Percentiles rank a stretch among this genome's conserved stretches.
phyloP scores from a whole-genome alignment of 2,329 filamentous ascomycete genomes.

The Beauveria bassiana region DNA sequence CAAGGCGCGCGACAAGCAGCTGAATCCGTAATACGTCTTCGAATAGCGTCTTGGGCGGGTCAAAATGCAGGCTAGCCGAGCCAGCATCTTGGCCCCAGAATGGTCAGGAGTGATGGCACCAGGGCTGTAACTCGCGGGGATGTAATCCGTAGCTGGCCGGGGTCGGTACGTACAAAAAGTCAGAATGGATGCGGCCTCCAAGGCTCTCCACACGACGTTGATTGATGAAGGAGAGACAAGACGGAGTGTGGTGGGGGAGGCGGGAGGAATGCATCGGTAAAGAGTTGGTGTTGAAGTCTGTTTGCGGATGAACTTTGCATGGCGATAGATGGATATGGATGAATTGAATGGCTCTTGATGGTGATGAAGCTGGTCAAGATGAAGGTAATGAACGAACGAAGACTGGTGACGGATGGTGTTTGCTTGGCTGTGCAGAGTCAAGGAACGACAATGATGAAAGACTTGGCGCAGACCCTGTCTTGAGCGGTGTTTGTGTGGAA shows the following conservation, averaged over 20 bases:
- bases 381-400: too few species aligned
- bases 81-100: not conserved
- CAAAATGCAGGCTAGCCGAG: not conserved
- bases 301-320: too few species aligned
- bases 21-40: too few species aligned
- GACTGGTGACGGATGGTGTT: too few species aligned
- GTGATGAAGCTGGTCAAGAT: too few species aligned
- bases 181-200: not conserved
- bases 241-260: not conserved
- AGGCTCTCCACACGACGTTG: not conserved
- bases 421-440: too few species aligned
- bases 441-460: too few species aligned
- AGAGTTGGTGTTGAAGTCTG: too few species aligned
- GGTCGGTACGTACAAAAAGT: not conserved
- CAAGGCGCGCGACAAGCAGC: not conserved
- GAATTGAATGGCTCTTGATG: too few species aligned
- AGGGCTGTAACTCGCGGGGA: not conserved
- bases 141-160: not conserved
- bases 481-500: too few species aligned
- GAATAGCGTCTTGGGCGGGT: slow-evolving; percentile 3
- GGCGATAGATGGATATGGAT: too few species aligned
- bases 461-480: too few species aligned
- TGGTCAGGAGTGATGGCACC: not conserved
- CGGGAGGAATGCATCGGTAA: not conserved
- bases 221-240: not conserved